Base-by-base conservation (phyloP, 768 basidiomycete species). In the Steccherinum ochraceum region DNA sequence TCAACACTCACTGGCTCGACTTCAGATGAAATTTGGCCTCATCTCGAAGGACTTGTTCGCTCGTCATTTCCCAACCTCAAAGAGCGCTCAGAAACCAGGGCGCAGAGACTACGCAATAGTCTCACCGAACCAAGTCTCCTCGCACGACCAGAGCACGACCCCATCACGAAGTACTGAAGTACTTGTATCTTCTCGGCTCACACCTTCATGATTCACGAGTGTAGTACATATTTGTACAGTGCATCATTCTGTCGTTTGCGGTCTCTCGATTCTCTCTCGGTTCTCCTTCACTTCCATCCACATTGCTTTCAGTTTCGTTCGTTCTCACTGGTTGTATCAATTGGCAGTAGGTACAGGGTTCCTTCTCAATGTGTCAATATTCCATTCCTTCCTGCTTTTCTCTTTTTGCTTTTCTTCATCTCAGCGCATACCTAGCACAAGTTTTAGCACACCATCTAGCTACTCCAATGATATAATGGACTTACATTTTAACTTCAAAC, bases 11-110 rank as follows among this genome's bases (percentile, higher is more conserved):
- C 76, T 18, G 91, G 92, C 2, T 68, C 74, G 50, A 89, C 89
- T 5, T 89, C 87, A 2, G 88, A 93, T 60, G 89, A 93, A 65
- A 93, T 94, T 55, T 94, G 91, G 91, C 90, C 89, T 2, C 71
- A 83, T 56, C 75, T 95, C 11, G 89, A 92, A 54, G 67, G 67
- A 41, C 69, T 79, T 19, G 71, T 93, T 20, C 70, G 72, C 46
- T 67, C 70, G 21, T 65, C 74, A 2, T 87, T 87, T 61, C 85
- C 89, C 2, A 59, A 63, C 3, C 61, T 89, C 52, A 75, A 72
- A 52, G 79, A 82, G 63, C 76, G 78, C 21, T 58, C 64, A 16
- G 71, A 73, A 25, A 65, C 61, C 10, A 63, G 62, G 24, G 72
- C 71, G 40, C 68, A 61, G 53, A 72, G 71, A 54, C 16, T 43